These are phyloP conservation scores for Trichosanthes cucumerina DNA, from an alignment of 306 rosid species.

Conservation along the genomic window DNA sequence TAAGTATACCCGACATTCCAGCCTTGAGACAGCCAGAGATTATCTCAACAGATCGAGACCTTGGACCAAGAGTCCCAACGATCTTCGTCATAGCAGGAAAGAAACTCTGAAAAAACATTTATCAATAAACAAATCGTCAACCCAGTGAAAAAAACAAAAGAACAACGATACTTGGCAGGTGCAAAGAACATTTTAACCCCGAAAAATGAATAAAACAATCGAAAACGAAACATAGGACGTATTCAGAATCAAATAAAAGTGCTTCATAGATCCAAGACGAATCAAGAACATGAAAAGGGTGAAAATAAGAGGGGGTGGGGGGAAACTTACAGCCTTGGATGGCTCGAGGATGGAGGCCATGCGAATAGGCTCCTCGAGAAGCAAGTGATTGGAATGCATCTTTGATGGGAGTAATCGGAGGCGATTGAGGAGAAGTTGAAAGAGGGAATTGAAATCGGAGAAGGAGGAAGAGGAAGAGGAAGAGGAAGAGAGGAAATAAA, in stretches of 20 bases:
- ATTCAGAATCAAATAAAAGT: background rate
- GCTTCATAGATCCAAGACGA: background rate
- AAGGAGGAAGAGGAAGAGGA: background rate
- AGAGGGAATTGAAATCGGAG: background rate
- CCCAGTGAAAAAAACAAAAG: background rate
- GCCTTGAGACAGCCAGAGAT: constrained; percentile 79
- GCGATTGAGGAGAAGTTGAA: background rate
- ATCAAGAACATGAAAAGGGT: background rate
- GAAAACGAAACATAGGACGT: background rate
- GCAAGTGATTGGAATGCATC: constrained; percentile 91
- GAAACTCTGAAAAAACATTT: constrained; percentile 33
- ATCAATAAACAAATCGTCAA: background rate
- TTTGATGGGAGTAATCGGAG: constrained; percentile 19
- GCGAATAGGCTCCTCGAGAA: constrained; percentile 90
- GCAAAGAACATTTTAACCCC: background rate
- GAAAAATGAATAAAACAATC: background rate
- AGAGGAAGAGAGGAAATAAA: background rate
- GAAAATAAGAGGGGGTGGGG: background rate
- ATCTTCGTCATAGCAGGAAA: constrained; percentile 95
- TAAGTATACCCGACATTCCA: constrained; percentile 86
- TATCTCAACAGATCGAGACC: constrained; percentile 64
- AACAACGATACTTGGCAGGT: background rate
- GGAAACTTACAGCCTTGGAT: constrained; percentile 56
- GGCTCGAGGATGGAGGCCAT: constrained; percentile 95
- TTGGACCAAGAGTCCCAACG: constrained; percentile 92